Conservation (phyloP, 176 grass and related monocot species). For the Melocanna baccifera region DNA sequence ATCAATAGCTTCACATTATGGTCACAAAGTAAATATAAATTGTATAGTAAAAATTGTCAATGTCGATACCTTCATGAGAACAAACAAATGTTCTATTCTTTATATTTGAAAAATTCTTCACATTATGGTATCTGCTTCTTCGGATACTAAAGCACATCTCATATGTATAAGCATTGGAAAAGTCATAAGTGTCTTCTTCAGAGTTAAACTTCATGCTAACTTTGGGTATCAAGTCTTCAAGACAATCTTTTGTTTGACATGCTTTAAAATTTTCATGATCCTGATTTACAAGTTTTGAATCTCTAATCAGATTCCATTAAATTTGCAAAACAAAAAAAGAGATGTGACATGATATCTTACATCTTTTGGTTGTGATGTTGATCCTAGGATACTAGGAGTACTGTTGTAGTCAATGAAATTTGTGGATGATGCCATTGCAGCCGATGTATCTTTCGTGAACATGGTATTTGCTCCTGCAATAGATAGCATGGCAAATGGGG, state of each 20-base stretch:
- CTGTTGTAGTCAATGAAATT: too few relatives aligned
- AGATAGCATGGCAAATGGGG: slow-evolving; percentile 36
- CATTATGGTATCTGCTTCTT: not conserved
- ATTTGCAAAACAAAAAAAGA: too few relatives aligned
- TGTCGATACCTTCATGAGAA: not conserved
- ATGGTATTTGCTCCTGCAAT: too few relatives aligned
- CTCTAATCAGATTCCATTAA: too few relatives aligned
- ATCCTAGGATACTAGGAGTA: too few relatives aligned
- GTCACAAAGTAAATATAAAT: not conserved
- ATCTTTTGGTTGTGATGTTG: too few relatives aligned
- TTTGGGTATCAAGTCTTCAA: not conserved
- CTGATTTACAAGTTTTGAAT: not conserved
- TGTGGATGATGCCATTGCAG: too few relatives aligned
- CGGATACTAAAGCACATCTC: not conserved
- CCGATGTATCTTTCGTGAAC: too few relatives aligned
- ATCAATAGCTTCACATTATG: not conserved
- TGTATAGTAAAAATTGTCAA: not conserved
- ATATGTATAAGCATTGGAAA: not conserved
- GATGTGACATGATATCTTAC: too few relatives aligned
- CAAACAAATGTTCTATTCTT: not conserved
- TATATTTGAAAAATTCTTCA: not conserved
- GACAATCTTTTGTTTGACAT: not conserved
- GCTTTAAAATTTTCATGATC: not conserved
- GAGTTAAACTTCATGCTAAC: too few relatives aligned
- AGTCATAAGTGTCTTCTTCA: too few relatives aligned